Base-by-base conservation (phyloP, 2,329 filamentous ascomycete species). In the Rutstroemia sydowiana region DNA sequence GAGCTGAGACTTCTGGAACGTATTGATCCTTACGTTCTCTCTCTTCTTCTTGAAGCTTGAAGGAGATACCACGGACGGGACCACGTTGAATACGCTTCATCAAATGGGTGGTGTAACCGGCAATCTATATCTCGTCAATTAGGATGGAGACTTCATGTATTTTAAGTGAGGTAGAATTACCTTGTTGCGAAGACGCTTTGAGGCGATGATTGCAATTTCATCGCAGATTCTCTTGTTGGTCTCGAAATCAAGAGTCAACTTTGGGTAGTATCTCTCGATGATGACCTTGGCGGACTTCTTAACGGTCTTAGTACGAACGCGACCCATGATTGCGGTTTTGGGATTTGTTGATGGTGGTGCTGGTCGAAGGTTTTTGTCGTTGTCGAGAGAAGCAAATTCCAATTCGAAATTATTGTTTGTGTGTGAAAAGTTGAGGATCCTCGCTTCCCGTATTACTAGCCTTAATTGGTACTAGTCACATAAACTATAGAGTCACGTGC, bases 41-140 rank as follows among this genome's bases (percentile, higher is more conserved):
- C 86, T 98, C 93, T 82, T 98, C 93, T 81, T 98, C 93, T 80
- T 98, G 93, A 58, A 98, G 88, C 85, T 98, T 98, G 91, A 98
- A 98, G 76, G 95, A 98, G 78, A 98, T 98, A 81, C 93, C 93
- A 69, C 93, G 95, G 76, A 98, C 93, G 63, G 93, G 93, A 63
- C 93, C 93, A 74, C 93, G 90, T 82, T 97, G 93, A 69, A 98
- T 98, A 77, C 93, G 93, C 86, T 97, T 97, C 95, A 98, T 98
- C 76, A 95, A 74, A 73, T 95, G 90, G 65, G 93, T 97, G 69
- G 92, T 95, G 85, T 95, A 97, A 69, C 93, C 93, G 70, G 93
- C 91, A 79, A 95, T 95, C 88, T 92, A 63, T 49, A 46, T 7
- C 1, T 6, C 18, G n/a, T 16, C 21, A 10, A 14, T 51, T 18